Evolutionary conservation across 345 rosid genomes (phyloP), one percentile per base, ranked within the genome.

Genomic region (Psidium friedrichsthalianum): DNA sequence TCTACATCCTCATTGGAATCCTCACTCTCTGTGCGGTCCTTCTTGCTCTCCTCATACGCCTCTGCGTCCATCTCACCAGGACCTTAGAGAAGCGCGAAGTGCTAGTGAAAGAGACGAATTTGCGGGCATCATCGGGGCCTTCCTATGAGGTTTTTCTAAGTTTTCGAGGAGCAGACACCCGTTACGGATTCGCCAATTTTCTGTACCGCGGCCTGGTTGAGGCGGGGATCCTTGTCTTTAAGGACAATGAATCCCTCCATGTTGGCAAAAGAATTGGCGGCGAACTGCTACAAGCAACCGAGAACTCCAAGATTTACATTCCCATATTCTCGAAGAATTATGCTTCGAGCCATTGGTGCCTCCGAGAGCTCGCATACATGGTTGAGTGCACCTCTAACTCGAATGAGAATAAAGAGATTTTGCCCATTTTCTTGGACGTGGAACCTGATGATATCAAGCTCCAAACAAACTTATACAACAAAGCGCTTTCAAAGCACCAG

Each of bases 1-100:
- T 94, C 64, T 92, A 93, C 89, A 64, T 92, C 82, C 83, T 97
- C 49, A 87, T 94, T 86, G 92, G 93, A 27, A 88, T 94, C 44
- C 76, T 92, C 80, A 87, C 90, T 9, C 58, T 87, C 59, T 89
- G 88, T 83, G 0, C 88, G 1, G 74, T 94, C 16, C 40, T 89
- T 54, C 82, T 90, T 78, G 90, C 89, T 44, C 86, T 95, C 27
- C 51, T 90, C 54, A 1, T 9, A 44, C 20, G 36, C 90, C 89
- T 94, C 58, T 95, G 93, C 86, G 51, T 93, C 82, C 90, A 92
- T 84, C 74, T 85, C 32, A 89, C 54, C 24, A 92, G 94, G 51
- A 89, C 85, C 51, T 88, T 92, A n/a, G 90, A 93, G 86, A 93
- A 90, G 36, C 93, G 93, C 52, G 88, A 57, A 88, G 87, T 87